Base-by-base conservation (phyloP, 176 grass and related monocot genomes). In the Carex myosuroides region DNA sequence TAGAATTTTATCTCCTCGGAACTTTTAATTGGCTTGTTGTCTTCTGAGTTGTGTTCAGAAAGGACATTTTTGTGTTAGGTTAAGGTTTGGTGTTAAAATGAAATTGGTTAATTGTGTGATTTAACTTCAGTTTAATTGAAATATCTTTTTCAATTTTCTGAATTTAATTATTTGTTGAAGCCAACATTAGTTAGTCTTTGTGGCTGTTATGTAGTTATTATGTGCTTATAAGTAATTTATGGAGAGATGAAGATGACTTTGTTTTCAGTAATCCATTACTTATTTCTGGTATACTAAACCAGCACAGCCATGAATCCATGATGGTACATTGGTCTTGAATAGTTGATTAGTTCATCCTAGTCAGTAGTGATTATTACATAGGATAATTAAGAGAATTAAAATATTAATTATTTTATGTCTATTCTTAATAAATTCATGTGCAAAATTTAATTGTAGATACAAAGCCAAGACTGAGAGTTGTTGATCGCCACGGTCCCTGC, bases 401-500 rank as follows among this genome's bases (percentile, higher is more conserved):
- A 68, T 68, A 17, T 35, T 35, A 37, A 68, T 17, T 1, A 68
- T 35, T 37, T 67, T 67, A 7, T 67, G 26, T 65, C 8, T 30
- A 5, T 33, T 33, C 4, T 22, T 61, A 32, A 16, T 70, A 4
- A 75, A 29, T 75, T 75, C 44, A 53, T 53, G 44, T 68, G 3
- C 14, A 18, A 3, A 13, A 33, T 65, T 52, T 29, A 29, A 29
- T 29, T 46, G 79, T 16, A 82, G 59, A 60, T 9, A 60, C 2
- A 3, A 82, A 82, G 11, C 11, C 37, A 66, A 50, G 2, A 42
- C 18, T 82, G 35, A 66, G 7, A 66, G 32, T 82, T 24, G 35
- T 64, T 29, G 37, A 82, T 48, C 60, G 79, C 39, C 9, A 66
- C 8, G 79, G 79, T 64, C 79, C 79, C 6, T 82, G 79, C 39